Evolutionary conservation across 208 protist species (phyloP), one percentile per base, ranked within the genome.

Genomic region (Trypanosoma rangeli): DNA sequence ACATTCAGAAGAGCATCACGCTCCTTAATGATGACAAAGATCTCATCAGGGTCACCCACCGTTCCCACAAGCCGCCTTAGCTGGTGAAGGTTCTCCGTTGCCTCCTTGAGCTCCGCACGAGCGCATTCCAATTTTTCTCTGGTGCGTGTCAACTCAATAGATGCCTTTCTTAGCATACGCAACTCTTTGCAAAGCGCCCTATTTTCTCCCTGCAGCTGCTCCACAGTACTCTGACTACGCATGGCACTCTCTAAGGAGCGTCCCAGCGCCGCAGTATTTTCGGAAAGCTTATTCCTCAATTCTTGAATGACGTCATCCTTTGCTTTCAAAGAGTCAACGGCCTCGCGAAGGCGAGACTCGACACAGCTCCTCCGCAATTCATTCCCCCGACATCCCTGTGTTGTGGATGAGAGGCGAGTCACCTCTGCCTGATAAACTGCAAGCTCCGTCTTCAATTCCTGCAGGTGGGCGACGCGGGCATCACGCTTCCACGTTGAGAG

Each of bases 1-100:
- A 89, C 44, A 61, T 62, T 69, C 12, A 86, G 59, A 16, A 94
- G 77, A 44, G 70, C 65, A 54, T 90, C 78, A 16, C 83, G 86
- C 64, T 92, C 84, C 31, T 73, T 68, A 3, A 84, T 49, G 28
- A 83, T 39, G n/a, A 71, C 63, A 16, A 69, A 63, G 42, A 85
- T 61, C 39, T 79, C 74, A 20, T 72, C 70, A 26, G 79, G 74
- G 13, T 79, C 78, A 53, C 63, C 44, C 16, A 70, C 33, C 1
- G 9, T 54, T 13, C 57, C 60, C 24, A 74, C 50, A 16, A 84
- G 22, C 31, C 80, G 74, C 58, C 75, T 69, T 50, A 80, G 84
- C 24, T 71, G 67, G 44, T 74, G 56, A 24, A 89, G 55, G 24
- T 77, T 53, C 1, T 73, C 52, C 39, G 79, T 70, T 0, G 76